Evolutionary conservation across 1,284 basidiomycete species (phyloP).

Genomic region (Austroboletus novae-zelandiae): DNA sequence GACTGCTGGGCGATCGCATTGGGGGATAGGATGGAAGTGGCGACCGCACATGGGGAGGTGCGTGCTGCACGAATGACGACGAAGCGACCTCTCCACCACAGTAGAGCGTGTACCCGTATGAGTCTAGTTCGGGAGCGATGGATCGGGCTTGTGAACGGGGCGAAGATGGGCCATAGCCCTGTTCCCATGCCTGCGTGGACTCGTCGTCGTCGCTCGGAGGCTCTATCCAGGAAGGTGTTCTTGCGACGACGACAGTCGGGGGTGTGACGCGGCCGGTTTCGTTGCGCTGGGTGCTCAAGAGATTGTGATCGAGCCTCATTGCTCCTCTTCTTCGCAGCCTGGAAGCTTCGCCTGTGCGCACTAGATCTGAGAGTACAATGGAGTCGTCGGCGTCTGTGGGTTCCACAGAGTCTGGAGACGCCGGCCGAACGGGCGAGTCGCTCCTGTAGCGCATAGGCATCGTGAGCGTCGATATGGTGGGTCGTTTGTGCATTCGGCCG

Average conservation of each 20-base stretch:
- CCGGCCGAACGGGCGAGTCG: conserved; percentile 9
- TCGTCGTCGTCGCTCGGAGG: conserved; percentile 36
- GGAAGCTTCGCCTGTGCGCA: conserved; percentile 68
- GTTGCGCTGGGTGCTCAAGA: conserved; percentile 28
- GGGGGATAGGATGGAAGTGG: conserved; percentile 40
- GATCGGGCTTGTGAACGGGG: conserved; percentile 25
- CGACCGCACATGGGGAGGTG: conserved; percentile 33
- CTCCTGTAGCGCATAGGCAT: conserved; percentile 35
- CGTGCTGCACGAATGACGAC: conserved; percentile 1
- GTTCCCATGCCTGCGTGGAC: conserved; percentile 34
- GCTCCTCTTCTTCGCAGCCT: conserved; percentile 68
- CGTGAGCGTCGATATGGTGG: conserved; percentile 18
- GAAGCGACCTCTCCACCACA: conserved; percentile 43
- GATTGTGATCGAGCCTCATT: conserved; percentile 56
- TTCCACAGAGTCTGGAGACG: conserved; percentile 21
- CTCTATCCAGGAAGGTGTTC: conserved; percentile 35
- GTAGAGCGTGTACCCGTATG: conserved; percentile 43
- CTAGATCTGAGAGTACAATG: conserved; percentile 66
- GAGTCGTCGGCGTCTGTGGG: conserved; percentile 57
- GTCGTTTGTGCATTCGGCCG: conserved; percentile 12
- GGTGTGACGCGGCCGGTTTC: conserved; percentile 27
- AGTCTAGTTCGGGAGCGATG: conserved; percentile 12
- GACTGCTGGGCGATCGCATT: conserved; percentile 10
- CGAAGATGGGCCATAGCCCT: conserved; percentile 28
- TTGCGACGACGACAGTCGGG: conserved; percentile 28